Percentiles rank a stretch among this genome's conserved stretches.
phyloP scores from a whole-genome alignment of 148 eudicot species.

The Vaccinium macrocarpon region DNA sequence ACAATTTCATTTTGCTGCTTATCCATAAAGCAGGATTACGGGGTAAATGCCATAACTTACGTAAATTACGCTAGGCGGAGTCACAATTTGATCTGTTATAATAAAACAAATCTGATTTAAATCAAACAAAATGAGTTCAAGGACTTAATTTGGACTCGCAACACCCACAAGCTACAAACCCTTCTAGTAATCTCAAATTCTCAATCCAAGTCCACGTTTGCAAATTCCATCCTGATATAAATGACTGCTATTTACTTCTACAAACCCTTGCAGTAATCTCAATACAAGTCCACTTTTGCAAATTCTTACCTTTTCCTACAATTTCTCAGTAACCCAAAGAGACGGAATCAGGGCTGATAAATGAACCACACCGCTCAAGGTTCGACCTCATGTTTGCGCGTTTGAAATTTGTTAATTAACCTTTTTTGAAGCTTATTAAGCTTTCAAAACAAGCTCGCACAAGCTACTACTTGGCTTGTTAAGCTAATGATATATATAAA shows the following conservation, averaged over 20 bases:
- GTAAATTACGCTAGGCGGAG: background rate
- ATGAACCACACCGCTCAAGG: background rate
- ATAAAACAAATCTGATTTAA: background rate
- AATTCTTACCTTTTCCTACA: background rate
- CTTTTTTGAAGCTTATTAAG: background rate
- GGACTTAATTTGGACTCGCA: background rate
- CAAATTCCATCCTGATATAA: background rate
- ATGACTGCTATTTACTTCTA: background rate
- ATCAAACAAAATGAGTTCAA: background rate
- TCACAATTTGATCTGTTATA: background rate
- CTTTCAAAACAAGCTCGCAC: background rate
- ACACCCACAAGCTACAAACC: slow-evolving; percentile 1
- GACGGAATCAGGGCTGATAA: background rate
- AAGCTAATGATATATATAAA: background rate
- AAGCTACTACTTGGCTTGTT: background rate
- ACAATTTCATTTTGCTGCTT: background rate
- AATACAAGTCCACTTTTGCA: background rate
- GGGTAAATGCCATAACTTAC: background rate
- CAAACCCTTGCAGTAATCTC: background rate
- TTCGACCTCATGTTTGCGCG: background rate
- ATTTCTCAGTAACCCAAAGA: background rate
- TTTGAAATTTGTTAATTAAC: background rate
- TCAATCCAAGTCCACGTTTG: background rate
- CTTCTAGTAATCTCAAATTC: background rate
- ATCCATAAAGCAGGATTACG: background rate